Base-by-base conservation (phyloP, 371 early-diverging fungal species). In the Lichtheimia ramosa region DNA sequence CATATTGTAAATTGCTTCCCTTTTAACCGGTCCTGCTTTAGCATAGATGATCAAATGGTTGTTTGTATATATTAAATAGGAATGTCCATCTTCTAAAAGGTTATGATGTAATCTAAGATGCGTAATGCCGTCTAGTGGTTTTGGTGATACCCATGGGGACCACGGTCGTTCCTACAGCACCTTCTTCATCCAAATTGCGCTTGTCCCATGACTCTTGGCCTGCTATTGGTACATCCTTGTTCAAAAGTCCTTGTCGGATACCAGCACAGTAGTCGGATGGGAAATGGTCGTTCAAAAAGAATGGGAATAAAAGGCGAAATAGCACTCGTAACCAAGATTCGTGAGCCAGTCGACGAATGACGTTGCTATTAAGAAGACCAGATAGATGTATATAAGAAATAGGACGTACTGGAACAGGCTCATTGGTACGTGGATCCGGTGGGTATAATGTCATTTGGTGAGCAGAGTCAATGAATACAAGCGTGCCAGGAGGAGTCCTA, bases 261-360 rank as follows among this genome's bases (percentile, higher is more conserved):
- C 75, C 63, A 41, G 82, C 72, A 40, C 77, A 74, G 56, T 85
- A 85, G 41, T 85, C 85, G 13, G 75, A 74, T 5, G 83, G 83
- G 43, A 85, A 83, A 51, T 85, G 85, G 41, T 85, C 85, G 23
- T 85, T 85, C 48, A 85, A 43, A 52, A 83, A 83, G 65, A 85
- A 85, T 0, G 85, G 85, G 28, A 82, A 73, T 0, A 82, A 39
- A 23, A 82, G 66, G 15, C 85, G 77, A 40, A 83, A 79, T 16
- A 82, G 25, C 20, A 82, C 71, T 3, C 85, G 79, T 2, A 83
- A 58, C 68, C 75, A 74, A 0, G 79, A 78, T 58, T 83, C 85
- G 3, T 58, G 64, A 3, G 68, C 58, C 58, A 82, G 64, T 25
- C 85, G 68, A 54, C 74, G 71, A 27, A 83, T 83, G 15, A 85